Conservation (phyloP, 169 alveolate genomes). For the Theileria sp. region DNA sequence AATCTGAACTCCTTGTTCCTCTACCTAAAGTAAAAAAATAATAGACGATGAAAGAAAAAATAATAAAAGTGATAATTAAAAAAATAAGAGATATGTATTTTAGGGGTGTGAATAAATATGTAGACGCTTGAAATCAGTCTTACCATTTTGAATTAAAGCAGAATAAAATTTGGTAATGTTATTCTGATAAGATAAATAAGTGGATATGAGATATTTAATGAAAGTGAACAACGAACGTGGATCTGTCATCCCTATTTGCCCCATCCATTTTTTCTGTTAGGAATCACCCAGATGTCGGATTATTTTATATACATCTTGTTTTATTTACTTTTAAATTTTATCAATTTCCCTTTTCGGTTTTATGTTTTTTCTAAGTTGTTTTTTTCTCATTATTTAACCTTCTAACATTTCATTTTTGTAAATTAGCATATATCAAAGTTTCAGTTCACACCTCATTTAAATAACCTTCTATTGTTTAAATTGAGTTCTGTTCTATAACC, state of each 20-base stretch:
- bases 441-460: not conserved
- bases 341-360: not conserved
- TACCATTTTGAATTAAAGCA: conserved; percentile 13
- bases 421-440: not conserved
- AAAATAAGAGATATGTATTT: not conserved
- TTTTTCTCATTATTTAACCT: not conserved
- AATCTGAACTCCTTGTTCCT: conserved; percentile 69
- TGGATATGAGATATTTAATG: not conserved
- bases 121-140: not conserved
- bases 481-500: not conserved
- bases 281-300: not conserved
- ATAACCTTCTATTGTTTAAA: not conserved
- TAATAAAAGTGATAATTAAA: not conserved
- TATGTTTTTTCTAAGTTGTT: not conserved
- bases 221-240: not conserved
- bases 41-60: not conserved
- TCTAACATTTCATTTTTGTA: not conserved
- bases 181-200: not conserved
- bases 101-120: not conserved
- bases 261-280: not conserved
- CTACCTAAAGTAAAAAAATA: conserved; percentile 10
- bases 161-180: not conserved
- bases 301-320: not conserved
- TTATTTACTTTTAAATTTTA: not conserved
- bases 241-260: not conserved